A percentile compares a stretch with the other conserved stretches of the same genome.
These are phyloP conservation scores for Corrigiola litoralis DNA, from an alignment of 179 eudicot genomes.

Conservation along the genomic window DNA sequence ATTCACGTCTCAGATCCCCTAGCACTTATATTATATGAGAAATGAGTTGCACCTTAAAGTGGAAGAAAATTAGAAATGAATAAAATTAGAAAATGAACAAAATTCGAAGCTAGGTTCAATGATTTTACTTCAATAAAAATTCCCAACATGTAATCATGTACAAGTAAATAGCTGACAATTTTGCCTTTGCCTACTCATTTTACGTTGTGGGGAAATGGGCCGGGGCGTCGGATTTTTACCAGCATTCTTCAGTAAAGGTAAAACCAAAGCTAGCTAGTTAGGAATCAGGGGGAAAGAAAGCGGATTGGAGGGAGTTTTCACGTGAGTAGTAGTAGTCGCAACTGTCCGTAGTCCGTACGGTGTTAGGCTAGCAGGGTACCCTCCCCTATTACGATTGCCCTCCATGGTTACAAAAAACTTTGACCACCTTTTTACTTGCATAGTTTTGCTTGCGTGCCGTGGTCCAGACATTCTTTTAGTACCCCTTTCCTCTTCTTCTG, in stretches of 20 bases:
- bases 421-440: neutral
- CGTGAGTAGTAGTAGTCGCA: slow-evolving; percentile 8
- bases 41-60: too few species aligned
- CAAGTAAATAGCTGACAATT: too few species aligned
- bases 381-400: neutral
- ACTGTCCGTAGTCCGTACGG: slow-evolving; percentile 13
- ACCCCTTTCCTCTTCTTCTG: neutral
- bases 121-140: too few species aligned
- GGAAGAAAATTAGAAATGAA: too few species aligned
- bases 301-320: neutral
- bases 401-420: neutral
- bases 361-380: slow-evolving; percentile 16
- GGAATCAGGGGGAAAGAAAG: neutral
- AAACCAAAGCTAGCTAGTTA: neutral
- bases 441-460: neutral
- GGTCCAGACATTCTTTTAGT: slow-evolving; percentile 14
- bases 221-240: neutral
- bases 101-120: too few species aligned
- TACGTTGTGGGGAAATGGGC: too few species aligned
- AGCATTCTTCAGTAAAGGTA: neutral
- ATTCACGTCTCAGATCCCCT: too few species aligned
- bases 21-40: too few species aligned
- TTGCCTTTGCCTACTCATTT: too few species aligned
- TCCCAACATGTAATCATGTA: too few species aligned
- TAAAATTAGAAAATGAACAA: too few species aligned